These are phyloP conservation scores for Clarireedia homoeocarpa DNA, from an alignment of 2,329 filamentous ascomycete species.

Conservation along the genomic window DNA sequence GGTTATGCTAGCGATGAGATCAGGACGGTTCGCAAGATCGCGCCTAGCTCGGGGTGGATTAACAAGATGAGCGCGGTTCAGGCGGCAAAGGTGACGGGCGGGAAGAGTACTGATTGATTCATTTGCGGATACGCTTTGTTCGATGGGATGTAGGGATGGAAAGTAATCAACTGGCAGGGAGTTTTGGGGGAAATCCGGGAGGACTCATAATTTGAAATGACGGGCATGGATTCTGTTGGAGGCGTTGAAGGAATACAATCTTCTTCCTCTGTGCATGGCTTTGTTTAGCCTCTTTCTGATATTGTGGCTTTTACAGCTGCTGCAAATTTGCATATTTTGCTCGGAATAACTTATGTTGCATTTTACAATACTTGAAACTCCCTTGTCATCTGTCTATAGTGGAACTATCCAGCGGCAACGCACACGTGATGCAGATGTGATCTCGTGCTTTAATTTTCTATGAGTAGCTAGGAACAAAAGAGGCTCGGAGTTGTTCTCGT, in stretches of 20 bases:
- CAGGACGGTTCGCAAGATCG: constrained; percentile 86
- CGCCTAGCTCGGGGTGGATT: constrained; percentile 83
- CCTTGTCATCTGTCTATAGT: not conserved
- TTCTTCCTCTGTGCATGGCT: too few species aligned
- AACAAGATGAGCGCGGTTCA: constrained; percentile 96
- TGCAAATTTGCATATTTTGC: too few species aligned
- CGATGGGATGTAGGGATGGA: not conserved
- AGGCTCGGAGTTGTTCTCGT: too few species aligned
- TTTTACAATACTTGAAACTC: too few species aligned
- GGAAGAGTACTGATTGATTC: constrained; percentile 25
- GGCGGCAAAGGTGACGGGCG: constrained; percentile 73
- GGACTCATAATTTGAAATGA: too few species aligned
- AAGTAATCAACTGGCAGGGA: not conserved
- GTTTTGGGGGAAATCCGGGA: not conserved
- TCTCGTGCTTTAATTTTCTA: not conserved
- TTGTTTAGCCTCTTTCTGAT: too few species aligned
- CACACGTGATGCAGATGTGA: not conserved
- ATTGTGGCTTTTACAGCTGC: too few species aligned
- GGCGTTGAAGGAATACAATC: too few species aligned
- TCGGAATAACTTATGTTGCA: too few species aligned
- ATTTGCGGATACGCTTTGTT: not conserved
- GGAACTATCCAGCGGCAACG: not conserved
- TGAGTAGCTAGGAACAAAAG: not conserved
- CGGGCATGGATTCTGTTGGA: too few species aligned
- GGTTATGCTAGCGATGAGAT: constrained; percentile 93